Evolutionary conservation across 2,329 filamentous ascomycete genomes (phyloP).

Genomic region (Cryphonectria carpinicola): DNA sequence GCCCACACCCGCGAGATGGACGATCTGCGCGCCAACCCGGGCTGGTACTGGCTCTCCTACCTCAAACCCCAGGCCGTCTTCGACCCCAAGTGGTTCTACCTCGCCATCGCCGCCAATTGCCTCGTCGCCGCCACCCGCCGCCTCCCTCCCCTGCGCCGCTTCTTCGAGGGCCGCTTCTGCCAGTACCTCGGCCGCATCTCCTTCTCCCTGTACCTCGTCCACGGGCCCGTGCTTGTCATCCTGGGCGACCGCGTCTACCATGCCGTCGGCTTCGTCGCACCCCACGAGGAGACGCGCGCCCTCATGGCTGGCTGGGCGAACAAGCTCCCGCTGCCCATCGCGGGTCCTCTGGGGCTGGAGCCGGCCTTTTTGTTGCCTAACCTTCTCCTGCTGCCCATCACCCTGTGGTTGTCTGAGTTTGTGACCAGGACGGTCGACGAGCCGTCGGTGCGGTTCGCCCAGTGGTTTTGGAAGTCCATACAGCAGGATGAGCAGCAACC

Average conservation of each 20-base stretch:
- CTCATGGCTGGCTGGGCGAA: slow-evolving; percentile 61
- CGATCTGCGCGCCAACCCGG: slow-evolving; percentile 56
- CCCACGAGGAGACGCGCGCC: slow-evolving; percentile 50
- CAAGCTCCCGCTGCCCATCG: slow-evolving; percentile 55
- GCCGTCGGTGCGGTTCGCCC: slow-evolving; percentile 60
- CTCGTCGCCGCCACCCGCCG: slow-evolving; percentile 60
- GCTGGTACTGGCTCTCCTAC: slow-evolving; percentile 63
- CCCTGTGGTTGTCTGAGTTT: slow-evolving; percentile 61
- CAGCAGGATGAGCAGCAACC: slow-evolving; percentile 31
- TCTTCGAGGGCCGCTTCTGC: slow-evolving; percentile 62
- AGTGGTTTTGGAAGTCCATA: slow-evolving; percentile 59
- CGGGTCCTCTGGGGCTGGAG: slow-evolving; percentile 65
- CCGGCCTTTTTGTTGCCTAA: slow-evolving; percentile 63
- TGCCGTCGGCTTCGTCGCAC: slow-evolving; percentile 59
- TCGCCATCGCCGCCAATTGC: slow-evolving; percentile 63
- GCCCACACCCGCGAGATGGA: slow-evolving; percentile 51
- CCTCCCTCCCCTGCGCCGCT: slow-evolving; percentile 59
- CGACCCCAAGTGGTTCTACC: slow-evolving; percentile 70
- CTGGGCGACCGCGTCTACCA: slow-evolving; percentile 67
- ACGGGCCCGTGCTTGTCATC: slow-evolving; percentile 63
- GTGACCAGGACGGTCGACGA: slow-evolving; percentile 61
- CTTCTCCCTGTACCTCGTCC: slow-evolving; percentile 66
- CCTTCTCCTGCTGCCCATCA: slow-evolving; percentile 62
- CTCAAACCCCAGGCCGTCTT: slow-evolving; percentile 69
- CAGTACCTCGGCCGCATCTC: slow-evolving; percentile 67